A percentile compares a stretch with the other conserved stretches of the same genome.
Evolutionary conservation across 2,329 filamentous ascomycete genomes (phyloP).

Genomic region (Gyromitra esculenta): DNA sequence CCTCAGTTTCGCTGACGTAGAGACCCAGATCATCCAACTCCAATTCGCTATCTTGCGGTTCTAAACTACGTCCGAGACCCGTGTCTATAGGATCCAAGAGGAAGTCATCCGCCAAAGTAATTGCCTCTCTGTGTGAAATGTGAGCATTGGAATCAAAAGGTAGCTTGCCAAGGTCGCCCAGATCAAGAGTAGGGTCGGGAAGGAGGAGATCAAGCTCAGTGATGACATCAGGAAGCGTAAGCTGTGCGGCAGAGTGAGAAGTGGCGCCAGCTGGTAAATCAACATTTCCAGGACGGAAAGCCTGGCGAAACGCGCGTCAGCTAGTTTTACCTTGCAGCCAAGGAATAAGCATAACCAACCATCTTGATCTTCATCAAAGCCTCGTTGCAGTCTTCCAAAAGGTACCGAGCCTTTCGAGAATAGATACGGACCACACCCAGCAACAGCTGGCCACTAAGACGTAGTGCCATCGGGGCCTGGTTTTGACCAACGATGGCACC

Average conservation of each 20-base stretch:
- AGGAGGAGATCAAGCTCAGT: conserved; percentile 93
- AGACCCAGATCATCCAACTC: conserved; percentile 74
- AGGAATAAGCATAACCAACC: conserved; percentile 66
- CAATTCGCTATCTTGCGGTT: conserved; percentile 67
- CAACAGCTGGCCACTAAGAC: conserved; percentile 90
- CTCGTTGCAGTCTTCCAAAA: conserved; percentile 97
- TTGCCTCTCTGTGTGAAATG: conserved; percentile 67
- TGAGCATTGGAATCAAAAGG: conserved; percentile 68
- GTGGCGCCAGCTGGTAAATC: conserved; percentile 87
- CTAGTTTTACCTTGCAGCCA: conserved; percentile 55
- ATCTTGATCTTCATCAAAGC: conserved; percentile 98
- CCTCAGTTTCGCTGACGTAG: conserved; percentile 65
- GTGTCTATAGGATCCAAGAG: conserved; percentile 72
- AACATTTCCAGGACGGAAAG: conserved; percentile 95
- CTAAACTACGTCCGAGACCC: conserved; percentile 31
- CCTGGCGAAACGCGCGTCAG: conserved; percentile 65
- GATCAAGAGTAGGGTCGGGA: conserved; percentile 84
- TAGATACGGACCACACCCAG: conserved; percentile 98
- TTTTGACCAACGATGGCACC: conserved; percentile 92
- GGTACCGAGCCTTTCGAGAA: conserved; percentile 93
- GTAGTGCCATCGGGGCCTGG: conserved; percentile 92
- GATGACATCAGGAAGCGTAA: conserved; percentile 89
- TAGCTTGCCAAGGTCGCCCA: conserved; percentile 71
- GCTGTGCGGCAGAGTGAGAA: conserved; percentile 81
- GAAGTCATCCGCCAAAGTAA: conserved; percentile 73